Evolutionary conservation across 495 filamentous ascomycete genomes (phyloP).

Genomic region (Annulohypoxylon maeteangense): DNA sequence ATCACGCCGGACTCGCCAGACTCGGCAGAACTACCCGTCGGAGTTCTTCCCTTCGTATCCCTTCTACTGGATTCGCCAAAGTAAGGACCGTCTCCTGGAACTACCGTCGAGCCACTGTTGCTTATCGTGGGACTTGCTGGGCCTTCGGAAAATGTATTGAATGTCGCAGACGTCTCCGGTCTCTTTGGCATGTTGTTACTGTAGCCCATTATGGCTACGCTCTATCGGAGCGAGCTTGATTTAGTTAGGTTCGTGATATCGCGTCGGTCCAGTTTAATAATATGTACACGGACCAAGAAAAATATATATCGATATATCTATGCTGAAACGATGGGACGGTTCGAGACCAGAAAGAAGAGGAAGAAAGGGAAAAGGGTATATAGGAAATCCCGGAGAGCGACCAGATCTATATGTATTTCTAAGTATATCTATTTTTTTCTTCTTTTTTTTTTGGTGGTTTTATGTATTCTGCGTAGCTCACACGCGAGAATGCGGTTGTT

Average conservation of each 20-base stretch:
- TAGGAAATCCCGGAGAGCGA: slow-evolving; percentile 4
- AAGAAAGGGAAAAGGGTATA: not conserved
- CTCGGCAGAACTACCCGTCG: no score
- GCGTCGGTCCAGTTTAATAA: slow-evolving; percentile 17
- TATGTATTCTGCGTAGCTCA: not conserved
- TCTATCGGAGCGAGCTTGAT: slow-evolving; percentile 7
- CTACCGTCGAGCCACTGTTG: slow-evolving; percentile 42
- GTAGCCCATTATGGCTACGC: slow-evolving; percentile 41
- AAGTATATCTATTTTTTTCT: not conserved
- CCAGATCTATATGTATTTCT: slow-evolving; percentile 20
- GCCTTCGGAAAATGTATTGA: slow-evolving; percentile 26
- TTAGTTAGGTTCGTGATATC: slow-evolving; percentile 4
- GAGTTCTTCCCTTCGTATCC: not conserved
- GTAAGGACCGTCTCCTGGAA: slow-evolving; percentile 21
- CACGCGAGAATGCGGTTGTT: slow-evolving; percentile 9
- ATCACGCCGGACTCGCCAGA: slow-evolving; percentile 10
- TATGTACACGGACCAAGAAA: slow-evolving; percentile 2
- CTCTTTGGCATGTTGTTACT: slow-evolving; percentile 42
- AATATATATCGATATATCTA: slow-evolving; percentile 10
- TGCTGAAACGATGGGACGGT: slow-evolving; percentile 13
- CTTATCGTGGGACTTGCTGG: slow-evolving; percentile 45
- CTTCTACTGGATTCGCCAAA: slow-evolving; percentile 4
- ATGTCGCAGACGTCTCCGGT: slow-evolving; percentile 36
- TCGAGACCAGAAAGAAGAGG: slow-evolving; percentile 20
- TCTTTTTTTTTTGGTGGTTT: not conserved